Evolutionary conservation across 1,284 basidiomycete genomes (phyloP).

Genomic region (Termitomyces sp.): DNA sequence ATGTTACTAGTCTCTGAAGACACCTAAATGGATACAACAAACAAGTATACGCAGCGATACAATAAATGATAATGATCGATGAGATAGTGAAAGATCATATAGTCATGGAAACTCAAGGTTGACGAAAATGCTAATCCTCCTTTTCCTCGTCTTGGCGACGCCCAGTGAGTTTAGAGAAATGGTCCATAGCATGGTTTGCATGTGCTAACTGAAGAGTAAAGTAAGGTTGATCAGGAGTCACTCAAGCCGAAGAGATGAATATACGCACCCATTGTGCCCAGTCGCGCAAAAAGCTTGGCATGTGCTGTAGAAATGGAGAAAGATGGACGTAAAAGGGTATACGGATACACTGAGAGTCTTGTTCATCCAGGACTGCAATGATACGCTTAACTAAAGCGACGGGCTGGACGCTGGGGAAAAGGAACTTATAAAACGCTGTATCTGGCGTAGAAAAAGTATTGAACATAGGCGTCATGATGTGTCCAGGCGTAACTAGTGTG

Average conservation of each 20-base stretch:
- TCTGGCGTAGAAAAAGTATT: constrained; percentile 48
- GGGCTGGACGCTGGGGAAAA: constrained; percentile 70
- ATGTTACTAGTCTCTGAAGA: too few species aligned
- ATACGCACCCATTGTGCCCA: constrained; percentile 62
- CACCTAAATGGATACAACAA: too few species aligned
- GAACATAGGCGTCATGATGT: constrained; percentile 74
- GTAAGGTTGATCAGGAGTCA: not conserved
- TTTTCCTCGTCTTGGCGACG: constrained; percentile 32
- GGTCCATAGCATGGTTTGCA: constrained; percentile 39
- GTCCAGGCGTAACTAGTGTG: constrained; percentile 75
- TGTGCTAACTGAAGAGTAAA: constrained; percentile 23
- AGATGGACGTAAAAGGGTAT: constrained; percentile 73
- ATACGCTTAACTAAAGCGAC: constrained; percentile 76
- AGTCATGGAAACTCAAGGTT: not conserved
- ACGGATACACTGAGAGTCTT: constrained; percentile 65
- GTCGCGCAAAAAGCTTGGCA: constrained; percentile 72
- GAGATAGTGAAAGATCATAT: not conserved
- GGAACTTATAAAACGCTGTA: constrained; percentile 56
- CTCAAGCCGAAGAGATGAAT: not conserved
- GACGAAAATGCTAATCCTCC: not conserved
- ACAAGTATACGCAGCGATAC: too few species aligned
- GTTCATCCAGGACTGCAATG: constrained; percentile 72
- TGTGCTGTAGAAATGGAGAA: constrained; percentile 45
- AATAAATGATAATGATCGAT: not conserved
- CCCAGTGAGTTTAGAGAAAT: constrained; percentile 38